Conservation (phyloP, 2,329 filamentous ascomycete species). For the Magnaporthiopsis incrustans region DNA sequence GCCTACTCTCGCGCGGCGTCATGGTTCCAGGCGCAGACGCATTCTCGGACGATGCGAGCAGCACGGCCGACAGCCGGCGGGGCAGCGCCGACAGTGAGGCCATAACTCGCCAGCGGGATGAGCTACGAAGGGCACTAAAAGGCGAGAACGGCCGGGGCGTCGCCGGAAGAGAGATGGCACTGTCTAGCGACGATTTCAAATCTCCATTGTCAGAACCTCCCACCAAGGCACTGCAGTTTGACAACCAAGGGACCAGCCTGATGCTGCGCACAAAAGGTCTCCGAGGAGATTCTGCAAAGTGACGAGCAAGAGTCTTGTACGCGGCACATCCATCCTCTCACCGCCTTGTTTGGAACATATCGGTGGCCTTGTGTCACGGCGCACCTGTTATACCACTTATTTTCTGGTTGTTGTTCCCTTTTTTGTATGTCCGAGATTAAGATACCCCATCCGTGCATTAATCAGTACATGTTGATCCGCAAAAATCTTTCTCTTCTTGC, state of each 20-base stretch:
- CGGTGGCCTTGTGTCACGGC: background rate
- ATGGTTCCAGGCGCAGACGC: constrained; percentile 6
- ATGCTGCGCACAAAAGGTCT: constrained; percentile 49
- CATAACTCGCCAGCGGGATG: constrained; percentile 31
- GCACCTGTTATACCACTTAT: background rate
- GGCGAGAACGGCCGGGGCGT: constrained; percentile 12
- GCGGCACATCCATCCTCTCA: background rate
- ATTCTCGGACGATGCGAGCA: constrained; percentile 21
- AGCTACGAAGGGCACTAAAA: constrained; percentile 28
- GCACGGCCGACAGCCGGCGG: constrained; percentile 30
- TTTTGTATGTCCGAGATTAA: background rate
- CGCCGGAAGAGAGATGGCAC: constrained; percentile 11
- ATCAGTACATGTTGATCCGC: background rate
- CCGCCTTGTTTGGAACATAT: background rate
- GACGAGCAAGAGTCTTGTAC: background rate
- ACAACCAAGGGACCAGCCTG: constrained; percentile 35
- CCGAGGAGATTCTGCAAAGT: constrained; percentile 35
- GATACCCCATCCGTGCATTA: background rate
- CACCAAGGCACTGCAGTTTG: constrained; percentile 35
- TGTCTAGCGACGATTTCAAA: background rate
- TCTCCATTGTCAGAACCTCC: background rate
- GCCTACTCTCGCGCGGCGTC: constrained; percentile 28
- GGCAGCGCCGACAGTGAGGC: constrained; percentile 37
- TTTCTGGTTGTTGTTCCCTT: background rate
- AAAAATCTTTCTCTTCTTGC: background rate